phyloP scores from a whole-genome alignment of 2,329 filamentous ascomycete species.

The Didymella lethalis region DNA sequence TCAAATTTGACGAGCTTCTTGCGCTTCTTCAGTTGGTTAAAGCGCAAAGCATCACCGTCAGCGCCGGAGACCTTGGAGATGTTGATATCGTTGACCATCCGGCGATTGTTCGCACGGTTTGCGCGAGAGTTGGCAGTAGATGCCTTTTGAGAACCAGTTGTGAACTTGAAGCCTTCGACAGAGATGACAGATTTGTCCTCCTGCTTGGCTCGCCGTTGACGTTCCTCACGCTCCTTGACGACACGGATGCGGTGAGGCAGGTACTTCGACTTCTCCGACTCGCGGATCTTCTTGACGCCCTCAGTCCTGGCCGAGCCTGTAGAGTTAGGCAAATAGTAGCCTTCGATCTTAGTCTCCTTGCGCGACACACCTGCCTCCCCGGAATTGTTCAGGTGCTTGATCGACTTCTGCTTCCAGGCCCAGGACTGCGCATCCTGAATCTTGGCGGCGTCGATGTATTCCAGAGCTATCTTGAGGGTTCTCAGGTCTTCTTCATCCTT shows the following conservation, averaged over 20 bases:
- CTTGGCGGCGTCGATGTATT: conserved; percentile 55
- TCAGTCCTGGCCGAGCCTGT: conserved; percentile 91
- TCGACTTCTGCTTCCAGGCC: conserved; percentile 76
- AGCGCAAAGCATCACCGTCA: conserved; percentile 90
- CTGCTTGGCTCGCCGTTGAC: conserved; percentile 77
- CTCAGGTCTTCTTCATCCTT: conserved; percentile 74
- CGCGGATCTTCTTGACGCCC: conserved; percentile 92
- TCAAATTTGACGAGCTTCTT: conserved; percentile 99
- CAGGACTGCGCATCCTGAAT: conserved; percentile 68
- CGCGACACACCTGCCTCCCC: conserved; percentile 63
- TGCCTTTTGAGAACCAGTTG: conserved; percentile 74
- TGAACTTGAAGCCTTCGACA: conserved; percentile 63
- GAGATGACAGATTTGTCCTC: conserved; percentile 56
- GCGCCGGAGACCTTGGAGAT: conserved; percentile 80
- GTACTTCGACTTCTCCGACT: conserved; percentile 98
- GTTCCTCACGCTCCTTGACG: conserved; percentile 87
- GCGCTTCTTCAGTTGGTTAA: conserved; percentile 99
- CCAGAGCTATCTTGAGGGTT: conserved; percentile 63
- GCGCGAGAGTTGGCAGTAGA: conserved; percentile 91
- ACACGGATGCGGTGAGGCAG: conserved; percentile 97
- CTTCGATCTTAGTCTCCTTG: conserved; percentile 64
- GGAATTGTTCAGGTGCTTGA: conserved; percentile 71
- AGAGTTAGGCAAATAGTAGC: conserved; percentile 83
- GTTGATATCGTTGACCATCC: conserved; percentile 92
- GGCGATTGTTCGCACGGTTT: conserved; percentile 94